Percentiles rank a stretch among this genome's conserved stretches.
Conservation (phyloP, 345 rosid genomes). For the Adansonia digitata region DNA sequence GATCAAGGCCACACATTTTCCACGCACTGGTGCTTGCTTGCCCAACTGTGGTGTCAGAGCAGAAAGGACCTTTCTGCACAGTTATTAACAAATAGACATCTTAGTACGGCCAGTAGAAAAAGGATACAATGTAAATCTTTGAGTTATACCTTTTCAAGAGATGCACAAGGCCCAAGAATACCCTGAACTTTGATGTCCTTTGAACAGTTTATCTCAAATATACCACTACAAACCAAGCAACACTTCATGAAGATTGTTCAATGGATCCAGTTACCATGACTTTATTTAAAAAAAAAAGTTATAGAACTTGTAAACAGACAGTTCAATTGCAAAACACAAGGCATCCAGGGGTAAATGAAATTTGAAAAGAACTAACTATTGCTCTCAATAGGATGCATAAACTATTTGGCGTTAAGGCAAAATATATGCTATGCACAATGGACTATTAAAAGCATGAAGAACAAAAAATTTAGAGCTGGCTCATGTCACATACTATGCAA, state of each 20-base stretch:
- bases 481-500: background rate
- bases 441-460: background rate
- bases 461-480: background rate
- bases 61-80: conserved; percentile 85
- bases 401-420: background rate
- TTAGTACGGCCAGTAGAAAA: conserved; percentile 10
- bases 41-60: conserved; percentile 70
- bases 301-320: background rate
- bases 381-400: background rate
- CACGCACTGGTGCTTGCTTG: conserved; percentile 91
- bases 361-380: background rate
- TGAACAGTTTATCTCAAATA: conserved; percentile 80
- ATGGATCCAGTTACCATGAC: background rate
- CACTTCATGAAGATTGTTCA: background rate
- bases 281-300: background rate
- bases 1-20: conserved; percentile 96
- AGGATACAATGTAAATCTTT: background rate
- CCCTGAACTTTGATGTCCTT: conserved; percentile 97
- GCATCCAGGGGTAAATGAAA: background rate
- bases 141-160: conserved; percentile 73
- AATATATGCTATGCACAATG: background rate
- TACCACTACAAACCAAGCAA: conserved; percentile 46
- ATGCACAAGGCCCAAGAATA: conserved; percentile 84
- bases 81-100: conserved; percentile 18
- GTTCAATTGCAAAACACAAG: background rate